These are phyloP conservation scores for Pestalotiopsis sp. DNA, from an alignment of 2,329 filamentous ascomycete genomes.

Conservation along the genomic window DNA sequence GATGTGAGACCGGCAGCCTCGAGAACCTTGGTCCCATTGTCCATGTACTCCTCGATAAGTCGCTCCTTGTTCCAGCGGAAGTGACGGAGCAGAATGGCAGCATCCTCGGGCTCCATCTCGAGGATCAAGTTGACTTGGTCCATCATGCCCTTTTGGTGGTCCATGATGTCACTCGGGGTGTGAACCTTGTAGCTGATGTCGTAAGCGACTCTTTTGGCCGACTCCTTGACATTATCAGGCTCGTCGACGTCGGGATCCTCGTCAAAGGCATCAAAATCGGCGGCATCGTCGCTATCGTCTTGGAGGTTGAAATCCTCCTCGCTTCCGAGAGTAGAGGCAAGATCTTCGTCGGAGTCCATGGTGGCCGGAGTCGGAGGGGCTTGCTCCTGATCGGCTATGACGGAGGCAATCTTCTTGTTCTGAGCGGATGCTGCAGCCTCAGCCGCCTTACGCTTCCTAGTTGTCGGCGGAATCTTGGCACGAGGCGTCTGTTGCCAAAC, in stretches of 20 bases:
- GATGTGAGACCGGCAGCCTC: slow-evolving; percentile 82
- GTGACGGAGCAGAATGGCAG: slow-evolving; percentile 85
- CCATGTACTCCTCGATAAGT: slow-evolving; percentile 95
- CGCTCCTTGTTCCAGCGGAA: slow-evolving; percentile 97
- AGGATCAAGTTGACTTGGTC: slow-evolving; percentile 90
- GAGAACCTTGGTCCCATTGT: slow-evolving; percentile 75
- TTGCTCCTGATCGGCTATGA: slow-evolving; percentile 37
- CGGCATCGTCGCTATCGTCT: slow-evolving; percentile 71
- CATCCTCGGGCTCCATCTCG: slow-evolving; percentile 84
- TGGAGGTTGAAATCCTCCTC: slow-evolving; percentile 70
- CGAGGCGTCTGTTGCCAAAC: slow-evolving; percentile 23
- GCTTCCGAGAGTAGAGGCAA: slow-evolving; percentile 82
- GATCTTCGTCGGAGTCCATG: slow-evolving; percentile 97
- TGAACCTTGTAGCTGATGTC: slow-evolving; percentile 85
- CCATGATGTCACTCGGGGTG: slow-evolving; percentile 78
- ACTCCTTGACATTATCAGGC: slow-evolving; percentile 62
- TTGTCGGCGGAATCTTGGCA: slow-evolving; percentile 61
- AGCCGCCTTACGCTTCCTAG: slow-evolving; percentile 66
- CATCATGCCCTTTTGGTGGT: slow-evolving; percentile 83
- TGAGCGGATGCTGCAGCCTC: slow-evolving; percentile 55
- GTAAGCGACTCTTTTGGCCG: slow-evolving; percentile 74
- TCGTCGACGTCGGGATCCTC: slow-evolving; percentile 54
- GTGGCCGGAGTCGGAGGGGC: slow-evolving; percentile 63
- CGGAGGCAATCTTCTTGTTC: slow-evolving; percentile 59
- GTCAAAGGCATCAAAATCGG: slow-evolving; percentile 63